Evolutionary conservation across 148 eudicot species (phyloP), one percentile per base, ranked within the genome.

Genomic region (Tetragonia tetragonoides): DNA sequence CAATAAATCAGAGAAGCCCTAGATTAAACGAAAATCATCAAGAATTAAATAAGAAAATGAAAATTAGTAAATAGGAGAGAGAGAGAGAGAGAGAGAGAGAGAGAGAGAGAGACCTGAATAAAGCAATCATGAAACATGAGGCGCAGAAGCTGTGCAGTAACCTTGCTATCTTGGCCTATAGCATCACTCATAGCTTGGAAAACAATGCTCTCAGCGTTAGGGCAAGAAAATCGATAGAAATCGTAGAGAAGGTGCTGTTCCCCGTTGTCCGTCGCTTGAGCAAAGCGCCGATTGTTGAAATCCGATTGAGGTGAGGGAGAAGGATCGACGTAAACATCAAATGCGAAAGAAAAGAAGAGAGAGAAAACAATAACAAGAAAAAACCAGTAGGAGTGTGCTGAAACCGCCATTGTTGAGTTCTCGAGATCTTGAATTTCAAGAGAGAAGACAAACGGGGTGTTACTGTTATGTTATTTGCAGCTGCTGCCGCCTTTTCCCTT

Each of bases 41-140:
- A 47, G 15, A 47, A 53, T 14, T 20, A 49, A 24, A 74, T 39
- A 74, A 59, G 18, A 1, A 11, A 34, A 68, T 5, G 12, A 18
- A 10, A 56, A 46, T 46, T 15, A 11, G 44, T 8, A 38, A 37
- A 66, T 39, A 20, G 66, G 17, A 74, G 37, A n/a, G 38, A 44
- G 6, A 2, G 4, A 61, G 44, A n/a, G n/a, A n/a, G n/a, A n/a
- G n/a, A n/a, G n/a, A n/a, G n/a, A n/a, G n/a, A n/a, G n/a, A n/a
- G n/a, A n/a, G 17, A 74, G 37, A n/a, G 38, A 42, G 23, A 34
- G 5, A 82, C 84, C 84, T 73, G 84, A 82, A 82, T 73, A 62
- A 82, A 82, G 78, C 84, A 82, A 68, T 82, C 84, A 40, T 82
- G 84, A 40, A 82, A 82, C 84, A 82, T 82, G 68, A 82, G 84